Percentiles rank a stretch among this genome's conserved stretches.
phyloP scores from a whole-genome alignment of 257 asterid species.

The Lithospermum erythrorhizon region DNA sequence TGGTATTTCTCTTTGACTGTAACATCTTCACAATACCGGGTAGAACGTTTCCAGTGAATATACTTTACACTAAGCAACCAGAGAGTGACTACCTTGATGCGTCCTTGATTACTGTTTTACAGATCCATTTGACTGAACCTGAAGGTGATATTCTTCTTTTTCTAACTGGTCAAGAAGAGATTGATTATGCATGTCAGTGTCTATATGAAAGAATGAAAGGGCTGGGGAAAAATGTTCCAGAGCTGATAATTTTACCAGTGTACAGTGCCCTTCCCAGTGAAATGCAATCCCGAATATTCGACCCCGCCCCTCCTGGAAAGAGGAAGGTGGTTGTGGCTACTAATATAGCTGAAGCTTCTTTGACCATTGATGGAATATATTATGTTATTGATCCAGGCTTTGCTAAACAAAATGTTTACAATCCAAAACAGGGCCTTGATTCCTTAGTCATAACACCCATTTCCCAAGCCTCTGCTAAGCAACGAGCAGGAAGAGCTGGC shows the following conservation, averaged over 20 bases:
- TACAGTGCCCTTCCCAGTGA: slow-evolving; percentile 94
- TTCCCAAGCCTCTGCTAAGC: slow-evolving; percentile 97
- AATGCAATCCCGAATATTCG: slow-evolving; percentile 91
- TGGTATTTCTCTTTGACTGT: slow-evolving; percentile 81
- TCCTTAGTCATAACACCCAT: slow-evolving; percentile 89
- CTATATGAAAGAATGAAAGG: slow-evolving; percentile 95
- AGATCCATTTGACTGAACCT: slow-evolving; percentile 91
- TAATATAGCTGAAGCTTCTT: slow-evolving; percentile 89
- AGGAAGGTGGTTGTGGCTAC: slow-evolving; percentile 94
- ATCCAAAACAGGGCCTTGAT: slow-evolving; percentile 90
- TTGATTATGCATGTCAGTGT: slow-evolving; percentile 91
- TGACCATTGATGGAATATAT: slow-evolving; percentile 90
- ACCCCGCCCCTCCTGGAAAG: slow-evolving; percentile 97
- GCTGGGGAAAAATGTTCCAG: slow-evolving; percentile 73
- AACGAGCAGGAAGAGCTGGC: slow-evolving; percentile 88
- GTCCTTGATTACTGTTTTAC: slow-evolving; percentile 69
- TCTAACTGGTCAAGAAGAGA: slow-evolving; percentile 96
- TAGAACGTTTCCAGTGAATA: slow-evolving; percentile 88
- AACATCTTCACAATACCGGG: slow-evolving; percentile 95
- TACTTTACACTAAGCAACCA: slow-evolving; percentile 90
- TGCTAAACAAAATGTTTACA: slow-evolving; percentile 93
- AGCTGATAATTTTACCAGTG: slow-evolving; percentile 80
- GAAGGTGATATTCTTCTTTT: slow-evolving; percentile 93
- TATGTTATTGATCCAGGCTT: slow-evolving; percentile 92
- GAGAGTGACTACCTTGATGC: slow-evolving; percentile 95